Conservation (phyloP, 73 alveolate genomes). For the Stentor coeruleus region DNA sequence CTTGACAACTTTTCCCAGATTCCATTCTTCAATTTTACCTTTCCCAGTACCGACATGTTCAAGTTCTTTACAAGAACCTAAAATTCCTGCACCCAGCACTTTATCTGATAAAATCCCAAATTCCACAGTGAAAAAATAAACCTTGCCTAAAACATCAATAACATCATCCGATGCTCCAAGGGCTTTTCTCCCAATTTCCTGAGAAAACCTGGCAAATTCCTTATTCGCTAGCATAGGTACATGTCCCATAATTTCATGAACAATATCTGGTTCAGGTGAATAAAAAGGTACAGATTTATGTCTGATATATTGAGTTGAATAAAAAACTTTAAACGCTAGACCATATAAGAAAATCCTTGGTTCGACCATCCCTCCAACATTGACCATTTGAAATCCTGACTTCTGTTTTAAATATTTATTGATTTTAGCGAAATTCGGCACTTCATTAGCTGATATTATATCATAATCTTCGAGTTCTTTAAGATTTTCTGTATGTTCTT, state of each 20-base stretch:
- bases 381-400: slow-evolving; percentile 71
- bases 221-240: slow-evolving; percentile 61
- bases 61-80: background rate
- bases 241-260: slow-evolving; percentile 67
- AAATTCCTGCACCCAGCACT: background rate
- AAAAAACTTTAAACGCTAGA: slow-evolving; percentile 71
- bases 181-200: slow-evolving; percentile 60
- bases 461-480: slow-evolving; percentile 42
- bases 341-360: slow-evolving; percentile 78
- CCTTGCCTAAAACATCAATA: background rate
- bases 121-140: background rate
- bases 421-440: slow-evolving; percentile 68
- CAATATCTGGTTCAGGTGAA: slow-evolving; percentile 54
- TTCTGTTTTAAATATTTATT: slow-evolving; percentile 43
- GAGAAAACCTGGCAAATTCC: slow-evolving; percentile 63
- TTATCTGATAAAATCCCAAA: background rate
- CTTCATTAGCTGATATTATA: slow-evolving; percentile 36
- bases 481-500: slow-evolving; percentile 34
- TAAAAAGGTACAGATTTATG: slow-evolving; percentile 54
- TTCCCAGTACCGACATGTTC: background rate
- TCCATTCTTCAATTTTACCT: background rate
- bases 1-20: background rate
- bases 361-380: slow-evolving; percentile 69
- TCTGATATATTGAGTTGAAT: slow-evolving; percentile 72
- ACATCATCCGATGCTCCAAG: slow-evolving; percentile 46